phyloP scores from a whole-genome alignment of 139 green algal genomes.

The Ettlia oleoabundans region DNA sequence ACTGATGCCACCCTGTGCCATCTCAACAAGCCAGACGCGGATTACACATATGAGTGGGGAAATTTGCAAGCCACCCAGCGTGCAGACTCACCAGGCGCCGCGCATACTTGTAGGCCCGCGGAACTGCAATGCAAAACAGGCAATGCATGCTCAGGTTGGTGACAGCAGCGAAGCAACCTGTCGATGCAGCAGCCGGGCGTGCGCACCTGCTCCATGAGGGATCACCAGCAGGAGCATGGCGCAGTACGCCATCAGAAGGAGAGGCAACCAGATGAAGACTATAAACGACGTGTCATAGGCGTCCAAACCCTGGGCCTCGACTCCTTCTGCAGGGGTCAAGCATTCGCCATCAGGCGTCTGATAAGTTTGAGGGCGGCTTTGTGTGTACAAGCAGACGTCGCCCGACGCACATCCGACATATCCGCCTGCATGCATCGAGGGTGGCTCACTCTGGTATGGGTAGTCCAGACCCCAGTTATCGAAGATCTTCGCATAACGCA shows the following conservation, averaged over 20 bases:
- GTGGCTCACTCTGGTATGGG: slow-evolving; percentile 7
- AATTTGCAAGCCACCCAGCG: too few relatives aligned
- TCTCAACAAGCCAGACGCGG: neutral
- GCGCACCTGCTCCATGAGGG: neutral
- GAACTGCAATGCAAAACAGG: too few relatives aligned
- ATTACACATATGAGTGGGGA: too few relatives aligned
- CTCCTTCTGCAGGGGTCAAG: neutral
- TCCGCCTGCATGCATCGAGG: too few relatives aligned
- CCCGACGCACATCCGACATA: too few relatives aligned
- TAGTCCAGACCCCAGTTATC: neutral
- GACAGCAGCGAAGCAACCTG: too few relatives aligned
- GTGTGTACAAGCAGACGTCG: too few relatives aligned
- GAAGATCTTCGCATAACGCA: neutral
- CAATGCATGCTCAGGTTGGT: neutral
- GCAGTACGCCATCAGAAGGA: neutral
- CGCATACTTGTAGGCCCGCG: too few relatives aligned
- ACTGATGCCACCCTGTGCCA: neutral
- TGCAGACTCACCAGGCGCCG: too few relatives aligned
- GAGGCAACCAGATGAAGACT: slow-evolving; percentile 10
- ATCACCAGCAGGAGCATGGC: neutral
- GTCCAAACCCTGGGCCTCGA: neutral
- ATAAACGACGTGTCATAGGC: neutral
- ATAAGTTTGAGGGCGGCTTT: too few relatives aligned
- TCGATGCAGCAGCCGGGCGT: neutral
- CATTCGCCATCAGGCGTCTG: too few relatives aligned